Base-by-base conservation (phyloP, 257 asterid species). In the Handroanthus guayacan region DNA sequence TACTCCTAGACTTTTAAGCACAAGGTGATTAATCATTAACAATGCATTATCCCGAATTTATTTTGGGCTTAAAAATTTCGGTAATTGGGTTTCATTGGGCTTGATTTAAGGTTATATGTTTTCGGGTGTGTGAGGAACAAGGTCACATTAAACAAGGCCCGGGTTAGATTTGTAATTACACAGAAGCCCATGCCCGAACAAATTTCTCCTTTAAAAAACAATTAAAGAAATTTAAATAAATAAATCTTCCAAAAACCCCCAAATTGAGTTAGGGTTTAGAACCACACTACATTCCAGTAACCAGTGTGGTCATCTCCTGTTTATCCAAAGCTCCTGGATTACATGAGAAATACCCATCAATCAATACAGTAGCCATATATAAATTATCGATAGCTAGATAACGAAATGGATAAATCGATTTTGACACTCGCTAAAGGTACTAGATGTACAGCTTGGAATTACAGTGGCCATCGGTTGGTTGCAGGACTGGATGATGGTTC, bases 381-480 rank as follows among this genome's bases (percentile, higher is more conserved):
- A 17, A 73, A 17, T 43, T 45, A 17, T 61, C 65, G 17, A 51
- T 50, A 48, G 62, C 72, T 38, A 43, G 36, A 70, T 1, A 39
- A 16, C 17, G 62, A 50, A 45, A 92, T 91, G 98, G 98, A 91
- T 50, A 84, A 82, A 41, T 64, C 82, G 4, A 79, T 91, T 76
- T 17, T 89, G 80, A 75, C 78, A 2, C 89, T 93, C 17, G 92
- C 89, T 5, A 80, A 86, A 76, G 95, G 92, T 9, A 89, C 94
- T 16, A 78, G 80, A 12, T 94, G 94, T 81, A 84, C 94, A 11
- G 89, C 94, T 50, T 94, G 98, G 97, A 91, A 91, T 82, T 89
- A 84, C 78, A 85, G 89, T 77, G 96, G 97, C 31, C 96, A 90
- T 62, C 88, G 97, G 82, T 75, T 94, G 82, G 94, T 85, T 6